Percentiles rank a stretch among this genome's conserved stretches.
phyloP scores from a whole-genome alignment of 768 basidiomycete genomes.

The Asterophora parasitica region DNA sequence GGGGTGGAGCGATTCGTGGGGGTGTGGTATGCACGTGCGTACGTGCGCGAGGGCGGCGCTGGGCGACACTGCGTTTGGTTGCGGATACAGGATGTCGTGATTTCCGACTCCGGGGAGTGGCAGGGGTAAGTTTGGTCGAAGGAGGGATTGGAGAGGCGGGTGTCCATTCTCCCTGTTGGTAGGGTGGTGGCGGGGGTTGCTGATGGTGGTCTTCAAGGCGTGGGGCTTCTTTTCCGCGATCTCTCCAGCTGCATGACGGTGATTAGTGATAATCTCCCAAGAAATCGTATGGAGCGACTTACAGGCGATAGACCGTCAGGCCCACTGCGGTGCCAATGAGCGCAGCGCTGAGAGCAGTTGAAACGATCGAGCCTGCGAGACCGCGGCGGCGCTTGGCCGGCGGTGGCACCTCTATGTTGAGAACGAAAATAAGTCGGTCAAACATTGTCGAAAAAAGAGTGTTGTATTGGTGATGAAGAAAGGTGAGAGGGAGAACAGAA shows the following conservation, averaged over 20 bases:
- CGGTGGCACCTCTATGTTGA: slow-evolving; percentile 67
- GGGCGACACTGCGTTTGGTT: slow-evolving; percentile 25
- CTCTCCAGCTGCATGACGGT: slow-evolving; percentile 57
- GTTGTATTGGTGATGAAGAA: slow-evolving; percentile 2
- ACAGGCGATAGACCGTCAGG: slow-evolving; percentile 83
- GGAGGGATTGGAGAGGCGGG: slow-evolving; percentile 24
- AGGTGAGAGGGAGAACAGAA: slow-evolving; percentile 1
- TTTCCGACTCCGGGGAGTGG: slow-evolving; percentile 35
- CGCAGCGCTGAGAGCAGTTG: slow-evolving; percentile 80
- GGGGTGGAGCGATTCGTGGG: slow-evolving; percentile 12
- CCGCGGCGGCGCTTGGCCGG: slow-evolving; percentile 78
- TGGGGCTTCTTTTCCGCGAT: slow-evolving; percentile 53
- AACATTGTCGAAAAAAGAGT: slow-evolving; percentile 19
- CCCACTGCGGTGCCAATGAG: slow-evolving; percentile 85
- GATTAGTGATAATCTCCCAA: slow-evolving; percentile 4
- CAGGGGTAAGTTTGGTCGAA: slow-evolving; percentile 20
- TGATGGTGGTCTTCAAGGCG: slow-evolving; percentile 14
- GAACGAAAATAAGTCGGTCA: slow-evolving; percentile 36
- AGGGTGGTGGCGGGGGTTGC: slow-evolving; percentile 55
- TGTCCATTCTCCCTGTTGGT: slow-evolving; percentile 57
- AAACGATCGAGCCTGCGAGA: slow-evolving; percentile 77
- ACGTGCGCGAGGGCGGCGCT: slow-evolving; percentile 27
- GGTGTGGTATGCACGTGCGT: slow-evolving; percentile 21
- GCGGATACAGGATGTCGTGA: slow-evolving; percentile 27
- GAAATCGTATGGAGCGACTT: slow-evolving; percentile 26